Evolutionary conservation across 257 asterid species (phyloP).

Genomic region (Fraxinus quadrangulata): DNA sequence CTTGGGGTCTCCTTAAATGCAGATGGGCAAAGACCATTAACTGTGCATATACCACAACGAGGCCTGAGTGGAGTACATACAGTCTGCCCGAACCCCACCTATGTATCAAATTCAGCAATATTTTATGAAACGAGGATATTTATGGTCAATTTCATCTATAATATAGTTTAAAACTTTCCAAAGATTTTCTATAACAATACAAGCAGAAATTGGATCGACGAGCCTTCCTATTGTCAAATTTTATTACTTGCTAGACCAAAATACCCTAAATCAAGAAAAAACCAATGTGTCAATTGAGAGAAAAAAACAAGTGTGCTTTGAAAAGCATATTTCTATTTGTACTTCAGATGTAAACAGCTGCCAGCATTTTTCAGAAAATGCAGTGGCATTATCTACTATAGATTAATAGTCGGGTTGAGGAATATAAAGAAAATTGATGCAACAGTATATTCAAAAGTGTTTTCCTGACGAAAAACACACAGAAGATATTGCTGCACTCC

Average conservation of each 20-base stretch:
- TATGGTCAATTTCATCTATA: not conserved
- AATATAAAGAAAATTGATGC: not conserved
- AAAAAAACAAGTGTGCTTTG: not conserved
- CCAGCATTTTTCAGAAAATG: not conserved
- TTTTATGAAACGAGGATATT: not conserved
- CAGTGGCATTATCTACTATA: not conserved
- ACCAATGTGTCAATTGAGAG: not conserved
- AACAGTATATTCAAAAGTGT: not conserved
- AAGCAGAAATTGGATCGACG: not conserved
- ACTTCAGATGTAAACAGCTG: not conserved
- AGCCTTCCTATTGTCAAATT: not conserved
- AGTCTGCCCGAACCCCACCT: conserved; percentile 99
- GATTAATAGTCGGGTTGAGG: not conserved
- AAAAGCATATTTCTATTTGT: not conserved
- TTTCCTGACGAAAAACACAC: not conserved
- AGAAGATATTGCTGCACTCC: not conserved
- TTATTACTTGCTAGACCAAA: too few relatives aligned
- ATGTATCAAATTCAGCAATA: conserved; percentile 16
- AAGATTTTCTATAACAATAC: not conserved
- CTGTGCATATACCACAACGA: conserved; percentile 65
- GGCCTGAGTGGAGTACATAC: conserved; percentile 89
- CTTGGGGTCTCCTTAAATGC: conserved; percentile 73
- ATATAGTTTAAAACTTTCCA: not conserved
- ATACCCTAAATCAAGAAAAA: not conserved
- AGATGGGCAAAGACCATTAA: conserved; percentile 76